A percentile compares a stretch with the other conserved stretches of the same genome.
phyloP scores from a whole-genome alignment of 352 stramenopile species.

The Globisporangium nagaii region DNA sequence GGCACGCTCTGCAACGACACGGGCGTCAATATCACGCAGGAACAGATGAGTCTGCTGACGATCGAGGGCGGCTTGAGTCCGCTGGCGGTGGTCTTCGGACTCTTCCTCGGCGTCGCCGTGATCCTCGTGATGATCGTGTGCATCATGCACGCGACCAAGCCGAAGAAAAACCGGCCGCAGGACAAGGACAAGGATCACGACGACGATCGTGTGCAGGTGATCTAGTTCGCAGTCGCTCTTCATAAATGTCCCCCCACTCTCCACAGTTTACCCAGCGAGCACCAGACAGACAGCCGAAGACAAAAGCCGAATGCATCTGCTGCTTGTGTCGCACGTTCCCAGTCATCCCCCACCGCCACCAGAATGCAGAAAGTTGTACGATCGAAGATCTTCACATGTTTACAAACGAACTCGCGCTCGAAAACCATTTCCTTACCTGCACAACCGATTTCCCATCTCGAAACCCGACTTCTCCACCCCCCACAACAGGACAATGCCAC shows the following conservation, averaged over 20 bases:
- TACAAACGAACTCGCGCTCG: too few relatives aligned
- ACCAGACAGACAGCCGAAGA: too few relatives aligned
- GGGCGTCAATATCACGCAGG: slow-evolving; percentile 6
- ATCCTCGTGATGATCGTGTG: slow-evolving; percentile 18
- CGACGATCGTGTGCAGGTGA: slow-evolving; percentile 7
- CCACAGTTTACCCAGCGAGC: too few relatives aligned
- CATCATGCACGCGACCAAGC: slow-evolving; percentile 17
- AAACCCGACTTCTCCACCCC: too few relatives aligned
- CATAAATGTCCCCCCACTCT: neutral
- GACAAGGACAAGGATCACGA: slow-evolving; percentile 5
- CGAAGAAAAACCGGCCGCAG: slow-evolving; percentile 5
- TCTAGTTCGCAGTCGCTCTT: neutral
- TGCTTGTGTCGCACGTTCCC: neutral
- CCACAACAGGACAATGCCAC: neutral
- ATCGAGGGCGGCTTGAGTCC: slow-evolving; percentile 10
- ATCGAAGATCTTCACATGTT: too few relatives aligned
- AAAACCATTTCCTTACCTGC: too few relatives aligned
- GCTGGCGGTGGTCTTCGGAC: slow-evolving; percentile 10
- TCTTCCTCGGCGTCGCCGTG: slow-evolving; percentile 11
- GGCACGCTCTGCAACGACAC: slow-evolving; percentile 9
- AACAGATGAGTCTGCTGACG: slow-evolving; percentile 12
- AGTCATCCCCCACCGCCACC: too few relatives aligned
- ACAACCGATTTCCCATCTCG: neutral
- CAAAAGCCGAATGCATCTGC: neutral
- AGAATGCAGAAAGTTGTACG: too few relatives aligned